Evolutionary conservation across 2,329 filamentous ascomycete species (phyloP), one percentile per base, ranked within the genome.

Genomic region (Ophiostoma populinum): DNA sequence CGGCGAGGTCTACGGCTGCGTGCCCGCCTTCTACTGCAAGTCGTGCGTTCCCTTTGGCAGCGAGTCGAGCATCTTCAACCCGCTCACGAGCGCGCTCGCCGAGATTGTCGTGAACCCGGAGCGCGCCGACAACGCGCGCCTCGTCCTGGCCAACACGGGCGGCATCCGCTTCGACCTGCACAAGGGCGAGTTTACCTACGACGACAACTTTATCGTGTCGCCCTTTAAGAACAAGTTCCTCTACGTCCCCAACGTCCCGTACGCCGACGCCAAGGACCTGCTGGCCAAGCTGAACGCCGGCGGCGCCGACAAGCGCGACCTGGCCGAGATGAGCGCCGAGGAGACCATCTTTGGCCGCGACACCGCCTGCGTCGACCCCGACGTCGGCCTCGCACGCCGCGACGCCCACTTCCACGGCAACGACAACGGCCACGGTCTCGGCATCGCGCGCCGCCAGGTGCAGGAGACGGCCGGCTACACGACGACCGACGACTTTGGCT

Each of bases 61-160:
- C 25, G 49, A 59, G 10, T 59, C 59, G 11, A 75, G 63, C 49
- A 65, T 75, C 46, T 75, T 65, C 49, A 56, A 56, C 15, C 53
- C 73, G 7, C 51, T 74, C 2, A 47, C 58, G 7, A 61, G 57
- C 1, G 69, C 68, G 4, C 51, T 72, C 7, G 54, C 63, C 6
- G 56, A 56, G 1, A 54, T 61, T 2, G 63, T 76, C 2, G 54
- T 71, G 21, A 72, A 67, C 42, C 45, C 61, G 27, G 56, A 58
- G 12, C 59, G 66, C n/a, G 53, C 56, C 25, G 53, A 62, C 36
- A 59, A 53, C 18, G 55, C 70, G 2, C 61, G 71, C 20, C 54
- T 75, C 29, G 62, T 75, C 40, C 59, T 75, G 41, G 60, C 63
- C 40, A 77, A 76, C 50, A 73, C 69, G 0, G 71, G 70, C 18